phyloP scores from a whole-genome alignment of 73 alveolate genomes.

The Paramecium sexaurelia region DNA sequence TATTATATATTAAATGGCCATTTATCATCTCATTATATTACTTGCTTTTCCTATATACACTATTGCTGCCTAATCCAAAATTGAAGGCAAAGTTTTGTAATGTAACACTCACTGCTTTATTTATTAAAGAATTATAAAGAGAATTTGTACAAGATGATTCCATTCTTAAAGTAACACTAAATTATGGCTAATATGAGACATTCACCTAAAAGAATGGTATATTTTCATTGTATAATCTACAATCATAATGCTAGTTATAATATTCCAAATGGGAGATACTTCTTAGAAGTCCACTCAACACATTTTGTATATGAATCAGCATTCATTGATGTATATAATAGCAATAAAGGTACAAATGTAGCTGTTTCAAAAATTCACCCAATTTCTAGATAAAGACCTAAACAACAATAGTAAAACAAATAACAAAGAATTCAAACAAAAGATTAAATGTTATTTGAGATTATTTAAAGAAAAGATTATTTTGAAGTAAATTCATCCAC shows the following conservation, averaged over 20 bases:
- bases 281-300: conserved; percentile 1
- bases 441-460: conserved; percentile 24
- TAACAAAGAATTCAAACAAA: background rate
- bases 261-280: conserved; percentile 54
- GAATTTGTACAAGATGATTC: conserved; percentile 12
- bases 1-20: conserved; percentile 21
- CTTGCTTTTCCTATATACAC: background rate
- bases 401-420: background rate
- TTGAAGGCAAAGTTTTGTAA: conserved; percentile 10
- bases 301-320: conserved; percentile 37
- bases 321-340: conserved; percentile 23
- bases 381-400: background rate
- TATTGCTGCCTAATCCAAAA: background rate
- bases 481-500: background rate
- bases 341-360: background rate
- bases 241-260: background rate
- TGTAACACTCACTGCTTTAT: background rate
- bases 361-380: conserved; percentile 28
- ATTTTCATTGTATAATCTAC: background rate
- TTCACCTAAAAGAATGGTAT: background rate
- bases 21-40: background rate
- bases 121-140: background rate
- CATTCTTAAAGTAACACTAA: background rate
- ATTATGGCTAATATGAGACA: conserved; percentile 49
- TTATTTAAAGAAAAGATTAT: background rate